Evolutionary conservation across 371 early-diverging fungal species (phyloP).

Genomic region (Circinella umbellata): DNA sequence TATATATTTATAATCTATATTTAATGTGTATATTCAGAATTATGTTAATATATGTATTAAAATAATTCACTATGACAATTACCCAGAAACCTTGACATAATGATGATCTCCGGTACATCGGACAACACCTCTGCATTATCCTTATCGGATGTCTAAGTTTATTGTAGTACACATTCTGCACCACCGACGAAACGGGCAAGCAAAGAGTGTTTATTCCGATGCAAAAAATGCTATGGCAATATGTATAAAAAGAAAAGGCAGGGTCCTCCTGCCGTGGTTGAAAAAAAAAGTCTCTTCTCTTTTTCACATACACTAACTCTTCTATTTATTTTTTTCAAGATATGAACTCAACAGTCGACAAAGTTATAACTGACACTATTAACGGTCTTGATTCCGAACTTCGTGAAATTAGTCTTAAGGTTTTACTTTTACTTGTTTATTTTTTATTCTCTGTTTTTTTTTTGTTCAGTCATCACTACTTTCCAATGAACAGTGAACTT

Average conservation of each 20-base stretch:
- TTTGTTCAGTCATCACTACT: too few relatives aligned
- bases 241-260: neutral
- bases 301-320: neutral
- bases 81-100: too few relatives aligned
- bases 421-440: slow-evolving; percentile 2
- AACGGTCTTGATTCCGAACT: slow-evolving; percentile 44
- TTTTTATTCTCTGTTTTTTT: neutral
- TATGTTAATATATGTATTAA: too few relatives aligned
- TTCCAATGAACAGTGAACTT: too few relatives aligned
- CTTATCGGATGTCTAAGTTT: slow-evolving; percentile 3
- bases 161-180: slow-evolving; percentile 2
- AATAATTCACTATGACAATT: too few relatives aligned
- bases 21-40: too few relatives aligned
- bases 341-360: slow-evolving; percentile 23
- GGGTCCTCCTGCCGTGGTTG: neutral
- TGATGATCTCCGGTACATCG: slow-evolving; percentile 9
- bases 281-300: neutral
- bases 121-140: neutral
- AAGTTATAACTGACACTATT: slow-evolving; percentile 45
- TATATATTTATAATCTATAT: too few relatives aligned
- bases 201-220: neutral
- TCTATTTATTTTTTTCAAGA: neutral
- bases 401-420: slow-evolving; percentile 56
- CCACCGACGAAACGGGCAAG: neutral
- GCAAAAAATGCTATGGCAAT: neutral